Percentiles rank a stretch among this genome's conserved stretches.
phyloP scores from a whole-genome alignment of 2,329 filamentous ascomycete species.

The Fusarium fujikuroi region DNA sequence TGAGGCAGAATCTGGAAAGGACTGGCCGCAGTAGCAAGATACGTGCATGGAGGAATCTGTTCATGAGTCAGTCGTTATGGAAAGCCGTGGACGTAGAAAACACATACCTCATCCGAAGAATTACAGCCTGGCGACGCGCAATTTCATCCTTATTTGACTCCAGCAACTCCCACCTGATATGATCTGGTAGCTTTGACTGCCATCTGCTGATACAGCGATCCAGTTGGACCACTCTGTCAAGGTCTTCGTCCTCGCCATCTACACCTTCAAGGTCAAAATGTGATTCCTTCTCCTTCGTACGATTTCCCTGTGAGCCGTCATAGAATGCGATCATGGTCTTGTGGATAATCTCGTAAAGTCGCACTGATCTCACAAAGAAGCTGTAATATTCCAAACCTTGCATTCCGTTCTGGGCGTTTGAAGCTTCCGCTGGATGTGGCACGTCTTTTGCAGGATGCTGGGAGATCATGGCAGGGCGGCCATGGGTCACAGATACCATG shows the following conservation, averaged over 20 bases:
- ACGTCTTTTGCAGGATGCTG: slow-evolving; percentile 42
- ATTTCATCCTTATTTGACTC: slow-evolving; percentile 39
- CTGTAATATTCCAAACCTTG: slow-evolving; percentile 27
- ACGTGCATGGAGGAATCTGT: slow-evolving; percentile 49
- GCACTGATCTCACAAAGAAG: slow-evolving; percentile 51
- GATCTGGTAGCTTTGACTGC: slow-evolving; percentile 45
- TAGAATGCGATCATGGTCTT: slow-evolving; percentile 47
- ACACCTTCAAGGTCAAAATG: not conserved
- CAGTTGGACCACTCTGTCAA: slow-evolving; percentile 47
- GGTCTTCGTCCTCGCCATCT: slow-evolving; percentile 40
- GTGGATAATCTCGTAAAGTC: slow-evolving; percentile 53
- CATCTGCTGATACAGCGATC: slow-evolving; percentile 48
- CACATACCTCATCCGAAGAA: slow-evolving; percentile 50
- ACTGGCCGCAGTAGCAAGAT: slow-evolving; percentile 50
- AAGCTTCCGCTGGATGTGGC: slow-evolving; percentile 37
- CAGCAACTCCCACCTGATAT: slow-evolving; percentile 36
- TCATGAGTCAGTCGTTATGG: not conserved
- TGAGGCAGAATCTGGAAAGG: slow-evolving; percentile 48
- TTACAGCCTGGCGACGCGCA: slow-evolving; percentile 47
- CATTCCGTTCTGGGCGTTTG: not conserved
- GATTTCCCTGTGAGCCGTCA: slow-evolving; percentile 19
- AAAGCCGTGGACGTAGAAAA: too few relatives aligned
- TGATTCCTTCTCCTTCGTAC: slow-evolving; percentile 2
- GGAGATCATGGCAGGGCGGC: slow-evolving; percentile 51
- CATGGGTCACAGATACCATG: slow-evolving; percentile 51